Conservation (phyloP, 83 land plant genomes). For the Thuja plicata region DNA sequence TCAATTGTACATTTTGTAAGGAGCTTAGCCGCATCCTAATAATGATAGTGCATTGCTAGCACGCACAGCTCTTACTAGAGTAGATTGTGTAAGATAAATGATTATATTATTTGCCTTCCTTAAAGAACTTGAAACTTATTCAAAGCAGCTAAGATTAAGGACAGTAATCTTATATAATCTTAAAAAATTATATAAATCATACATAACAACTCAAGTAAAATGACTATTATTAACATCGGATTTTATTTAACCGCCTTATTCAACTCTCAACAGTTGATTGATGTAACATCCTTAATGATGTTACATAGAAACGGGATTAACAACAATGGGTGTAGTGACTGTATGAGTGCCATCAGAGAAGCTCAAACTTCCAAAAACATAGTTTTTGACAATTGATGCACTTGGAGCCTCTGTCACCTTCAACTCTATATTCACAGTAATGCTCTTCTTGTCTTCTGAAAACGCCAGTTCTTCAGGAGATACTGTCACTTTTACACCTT, state of each 20-base stretch:
- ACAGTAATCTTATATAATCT: neutral
- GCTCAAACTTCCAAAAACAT: conserved; percentile 58
- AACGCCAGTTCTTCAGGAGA: conserved; percentile 52
- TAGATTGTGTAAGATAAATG: too few relatives aligned
- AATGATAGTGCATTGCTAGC: too few relatives aligned
- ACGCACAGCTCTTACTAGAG: too few relatives aligned
- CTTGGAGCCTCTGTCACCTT: conserved; percentile 22
- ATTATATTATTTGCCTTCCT: too few relatives aligned
- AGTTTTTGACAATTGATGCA: conserved; percentile 20
- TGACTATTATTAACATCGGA: too few relatives aligned
- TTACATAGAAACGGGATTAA: conserved; percentile 33
- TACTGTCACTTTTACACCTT: conserved; percentile 50
- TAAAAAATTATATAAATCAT: neutral
- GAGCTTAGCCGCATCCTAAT: too few relatives aligned
- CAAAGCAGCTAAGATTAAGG: too few relatives aligned
- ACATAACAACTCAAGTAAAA: too few relatives aligned
- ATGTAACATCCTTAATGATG: neutral
- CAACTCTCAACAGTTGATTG: neutral
- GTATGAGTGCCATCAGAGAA: conserved; percentile 67
- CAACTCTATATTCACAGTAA: conserved; percentile 36
- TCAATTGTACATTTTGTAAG: too few relatives aligned
- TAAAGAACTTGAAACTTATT: too few relatives aligned
- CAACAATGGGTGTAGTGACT: conserved; percentile 54
- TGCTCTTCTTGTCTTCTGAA: conserved; percentile 15
- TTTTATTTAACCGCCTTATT: too few relatives aligned